Evolutionary conservation across 306 rosid genomes (phyloP).

Genomic region (Pyrus communis): DNA sequence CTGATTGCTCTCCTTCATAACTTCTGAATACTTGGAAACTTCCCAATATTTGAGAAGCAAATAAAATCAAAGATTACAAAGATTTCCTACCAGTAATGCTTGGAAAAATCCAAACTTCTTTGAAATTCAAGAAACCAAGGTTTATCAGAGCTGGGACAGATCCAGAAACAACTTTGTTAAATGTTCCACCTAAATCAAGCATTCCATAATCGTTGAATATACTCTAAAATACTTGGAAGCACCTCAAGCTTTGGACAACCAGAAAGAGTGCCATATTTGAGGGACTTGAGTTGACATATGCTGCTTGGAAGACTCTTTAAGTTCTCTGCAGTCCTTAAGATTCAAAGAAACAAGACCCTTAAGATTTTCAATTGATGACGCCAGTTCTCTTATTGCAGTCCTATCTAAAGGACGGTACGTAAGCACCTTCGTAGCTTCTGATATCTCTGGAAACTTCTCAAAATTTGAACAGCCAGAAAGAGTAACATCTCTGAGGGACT

Average conservation of each 20-base stretch:
- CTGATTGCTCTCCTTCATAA: too few relatives aligned
- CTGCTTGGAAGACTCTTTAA: neutral
- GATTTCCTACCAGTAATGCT: too few relatives aligned
- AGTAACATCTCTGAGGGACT: neutral
- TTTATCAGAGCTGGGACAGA: too few relatives aligned
- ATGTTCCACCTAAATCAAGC: neutral
- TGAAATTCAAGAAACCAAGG: too few relatives aligned
- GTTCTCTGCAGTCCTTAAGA: neutral
- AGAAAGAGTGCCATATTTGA: neutral
- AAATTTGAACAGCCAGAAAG: neutral
- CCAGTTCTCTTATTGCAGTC: neutral
- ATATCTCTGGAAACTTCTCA: neutral
- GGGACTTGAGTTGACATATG: neutral
- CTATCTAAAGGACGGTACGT: neutral
- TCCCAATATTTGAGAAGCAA: too few relatives aligned
- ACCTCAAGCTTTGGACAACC: neutral
- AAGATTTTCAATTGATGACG: neutral
- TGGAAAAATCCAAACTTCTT: too few relatives aligned
- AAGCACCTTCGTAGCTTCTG: neutral
- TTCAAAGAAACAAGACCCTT: neutral
- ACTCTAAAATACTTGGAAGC: neutral
- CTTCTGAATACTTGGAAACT: too few relatives aligned
- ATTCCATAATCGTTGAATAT: neutral
- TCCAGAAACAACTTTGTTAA: too few relatives aligned
- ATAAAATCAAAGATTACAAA: too few relatives aligned